phyloP scores from a whole-genome alignment of 352 stramenopile species.

The Phytopythium litorale region DNA sequence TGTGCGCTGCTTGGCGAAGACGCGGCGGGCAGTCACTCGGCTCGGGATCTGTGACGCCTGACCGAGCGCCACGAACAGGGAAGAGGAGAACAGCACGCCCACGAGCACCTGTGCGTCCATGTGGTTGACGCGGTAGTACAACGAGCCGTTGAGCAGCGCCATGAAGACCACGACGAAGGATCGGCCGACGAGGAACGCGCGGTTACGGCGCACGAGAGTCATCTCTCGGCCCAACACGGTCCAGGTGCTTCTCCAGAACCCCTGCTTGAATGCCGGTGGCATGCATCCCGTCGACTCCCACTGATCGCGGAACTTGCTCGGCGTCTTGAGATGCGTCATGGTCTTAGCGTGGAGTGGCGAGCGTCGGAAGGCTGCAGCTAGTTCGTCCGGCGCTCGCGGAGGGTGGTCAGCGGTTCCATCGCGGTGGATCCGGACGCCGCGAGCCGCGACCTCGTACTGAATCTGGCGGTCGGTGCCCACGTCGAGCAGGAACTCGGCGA shows the following conservation, averaged over 20 bases:
- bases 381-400: no score
- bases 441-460: neutral
- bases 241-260: conserved; percentile 25
- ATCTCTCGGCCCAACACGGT: conserved; percentile 36
- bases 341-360: neutral
- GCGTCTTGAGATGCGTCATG: neutral
- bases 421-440: neutral
- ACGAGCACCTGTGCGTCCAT: conserved; percentile 29
- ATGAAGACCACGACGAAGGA: conserved; percentile 30
- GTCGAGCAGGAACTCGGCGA: conserved; percentile 90
- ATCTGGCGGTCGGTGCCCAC: conserved; percentile 19
- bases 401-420: neutral
- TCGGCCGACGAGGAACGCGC: conserved; percentile 28
- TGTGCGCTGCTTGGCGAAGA: conserved; percentile 15
- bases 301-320: neutral
- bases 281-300: neutral
- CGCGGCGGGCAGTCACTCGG: conserved; percentile 53
- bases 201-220: conserved; percentile 34
- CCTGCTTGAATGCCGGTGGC: conserved; percentile 29
- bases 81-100: conserved; percentile 72
- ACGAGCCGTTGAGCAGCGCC: conserved; percentile 31
- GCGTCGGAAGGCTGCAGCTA: neutral
- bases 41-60: conserved; percentile 65
- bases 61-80: conserved; percentile 75
- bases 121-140: conserved; percentile 37